Base-by-base conservation (phyloP, 352 stramenopile genomes). In the Peronospora destructor region DNA sequence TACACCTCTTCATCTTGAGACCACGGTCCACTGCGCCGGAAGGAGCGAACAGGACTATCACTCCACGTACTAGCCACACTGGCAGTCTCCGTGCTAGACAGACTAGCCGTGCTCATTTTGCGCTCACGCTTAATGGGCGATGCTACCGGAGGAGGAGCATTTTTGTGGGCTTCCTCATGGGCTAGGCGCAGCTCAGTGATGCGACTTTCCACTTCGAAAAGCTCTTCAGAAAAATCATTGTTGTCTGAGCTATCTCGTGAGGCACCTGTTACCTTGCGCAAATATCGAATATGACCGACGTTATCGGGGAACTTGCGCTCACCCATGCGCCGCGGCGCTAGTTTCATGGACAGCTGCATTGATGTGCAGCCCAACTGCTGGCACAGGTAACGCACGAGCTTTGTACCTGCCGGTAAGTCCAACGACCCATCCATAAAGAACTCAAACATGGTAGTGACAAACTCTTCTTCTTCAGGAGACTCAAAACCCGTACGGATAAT, bases 401-500 rank as follows among this genome's bases (percentile, higher is more conserved):
- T 68, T n/a, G 71, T 84, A 7, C 66, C 70, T n/a, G 84, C 68
- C 13, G 59, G 47, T 11, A 88, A 32, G 10, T 73, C 68, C 23
- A 88, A 57, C 44, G 61, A 41, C 16, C 76, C 76, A n/a, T 67
- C 68, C 43, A 71, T 68, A 30, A 88, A 88, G 45, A 65, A 84
- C 56, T 88, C 72, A 46, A 84, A 66, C 33, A 88, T 63, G 6
- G 68, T 59, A 1, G 49, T 75, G 25, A 78, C 69, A 48, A 78
- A 84, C 40, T 68, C 52, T 43, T 85, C 74, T 57, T 88, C 76
- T 55, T 88, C 68, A 4, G 49, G 56, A 1, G 69, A 77, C 32
- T 85, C 73, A 43, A 87, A 87, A 29, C 76, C 76, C 57, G 76
- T 87, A 45, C 76, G 76, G 45, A 87, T 85, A 60, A 87, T 87